Conservation (phyloP, 805 yeast species). For the Schwanniomyces yamadae region DNA sequence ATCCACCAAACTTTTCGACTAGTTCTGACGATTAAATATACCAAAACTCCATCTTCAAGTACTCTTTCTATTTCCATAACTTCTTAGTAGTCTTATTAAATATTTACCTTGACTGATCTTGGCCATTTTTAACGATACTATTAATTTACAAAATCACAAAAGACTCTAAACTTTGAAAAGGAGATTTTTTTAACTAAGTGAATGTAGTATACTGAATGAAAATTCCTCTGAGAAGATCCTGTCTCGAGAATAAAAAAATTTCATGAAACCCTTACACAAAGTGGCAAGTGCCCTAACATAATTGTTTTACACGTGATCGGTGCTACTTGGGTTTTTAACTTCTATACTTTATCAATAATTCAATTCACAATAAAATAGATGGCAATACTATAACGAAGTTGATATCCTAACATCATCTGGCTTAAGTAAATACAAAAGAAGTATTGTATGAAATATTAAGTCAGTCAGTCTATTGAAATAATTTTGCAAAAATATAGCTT, state of each 20-base stretch:
- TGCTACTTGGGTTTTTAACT: not conserved
- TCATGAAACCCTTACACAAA: conserved; percentile 5
- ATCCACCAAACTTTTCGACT: too few species aligned
- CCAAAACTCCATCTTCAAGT: too few species aligned
- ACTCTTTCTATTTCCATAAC: too few species aligned
- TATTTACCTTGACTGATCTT: conserved; percentile 61
- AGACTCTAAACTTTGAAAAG: conserved; percentile 6
- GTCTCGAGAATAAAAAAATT: conserved; percentile 8
- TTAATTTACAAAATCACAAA: conserved; percentile 8
- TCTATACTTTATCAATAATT: not conserved
- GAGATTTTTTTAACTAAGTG: conserved; percentile 3
- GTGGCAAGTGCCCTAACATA: conserved; percentile 7
- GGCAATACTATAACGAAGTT: too few species aligned
- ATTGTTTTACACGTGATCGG: not conserved
- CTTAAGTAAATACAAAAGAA: too few species aligned
- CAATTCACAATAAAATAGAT: not conserved
- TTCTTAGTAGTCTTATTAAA: conserved; percentile 7
- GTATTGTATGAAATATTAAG: too few species aligned
- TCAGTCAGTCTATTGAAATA: not conserved
- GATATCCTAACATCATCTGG: too few species aligned
- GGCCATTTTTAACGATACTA: conserved; percentile 46
- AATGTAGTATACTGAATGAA: conserved; percentile 8
- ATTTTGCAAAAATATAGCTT: not conserved
- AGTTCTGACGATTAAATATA: too few species aligned
- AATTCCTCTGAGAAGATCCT: conserved; percentile 10